phyloP scores from a whole-genome alignment of 495 filamentous ascomycete species.

The Jackrogersella minutella region DNA sequence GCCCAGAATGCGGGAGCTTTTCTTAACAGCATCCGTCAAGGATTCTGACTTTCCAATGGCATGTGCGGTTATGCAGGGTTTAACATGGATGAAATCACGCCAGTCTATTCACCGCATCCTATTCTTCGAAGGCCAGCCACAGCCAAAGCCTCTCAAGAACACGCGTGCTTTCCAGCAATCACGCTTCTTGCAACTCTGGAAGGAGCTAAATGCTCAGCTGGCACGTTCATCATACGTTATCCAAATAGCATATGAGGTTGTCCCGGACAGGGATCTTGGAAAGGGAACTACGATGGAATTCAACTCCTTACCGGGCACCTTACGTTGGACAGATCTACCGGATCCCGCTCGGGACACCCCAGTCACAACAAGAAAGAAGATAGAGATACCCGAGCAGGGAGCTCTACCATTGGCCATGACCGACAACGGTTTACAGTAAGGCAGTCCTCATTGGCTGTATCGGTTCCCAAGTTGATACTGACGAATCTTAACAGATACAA shows the following conservation, averaged over 20 bases:
- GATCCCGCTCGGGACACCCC: constrained; percentile 48
- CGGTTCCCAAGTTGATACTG: not conserved
- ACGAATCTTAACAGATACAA: constrained; percentile 40
- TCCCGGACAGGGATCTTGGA: constrained; percentile 45
- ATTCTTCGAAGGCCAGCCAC: constrained; percentile 47
- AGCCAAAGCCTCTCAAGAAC: constrained; percentile 48
- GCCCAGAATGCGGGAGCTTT: constrained; percentile 52
- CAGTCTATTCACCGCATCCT: constrained; percentile 47
- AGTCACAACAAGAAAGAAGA: constrained; percentile 53
- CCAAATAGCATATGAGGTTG: constrained; percentile 50
- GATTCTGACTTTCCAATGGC: constrained; percentile 47
- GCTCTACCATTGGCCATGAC: constrained; percentile 38
- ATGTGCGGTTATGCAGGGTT: constrained; percentile 49
- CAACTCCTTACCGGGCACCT: constrained; percentile 35
- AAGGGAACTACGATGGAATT: constrained; percentile 38
- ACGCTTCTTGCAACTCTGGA: constrained; percentile 43
- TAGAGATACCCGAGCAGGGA: constrained; percentile 46
- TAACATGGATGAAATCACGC: constrained; percentile 51
- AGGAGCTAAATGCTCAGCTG: constrained; percentile 52
- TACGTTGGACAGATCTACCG: constrained; percentile 55
- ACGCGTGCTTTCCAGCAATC: constrained; percentile 32
- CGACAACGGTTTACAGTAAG: constrained; percentile 43
- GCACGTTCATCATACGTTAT: constrained; percentile 51
- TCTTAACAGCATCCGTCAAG: constrained; percentile 49
- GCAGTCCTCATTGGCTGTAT: not conserved